phyloP scores from a whole-genome alignment of 345 rosid species.

The Salix koriyanagi region DNA sequence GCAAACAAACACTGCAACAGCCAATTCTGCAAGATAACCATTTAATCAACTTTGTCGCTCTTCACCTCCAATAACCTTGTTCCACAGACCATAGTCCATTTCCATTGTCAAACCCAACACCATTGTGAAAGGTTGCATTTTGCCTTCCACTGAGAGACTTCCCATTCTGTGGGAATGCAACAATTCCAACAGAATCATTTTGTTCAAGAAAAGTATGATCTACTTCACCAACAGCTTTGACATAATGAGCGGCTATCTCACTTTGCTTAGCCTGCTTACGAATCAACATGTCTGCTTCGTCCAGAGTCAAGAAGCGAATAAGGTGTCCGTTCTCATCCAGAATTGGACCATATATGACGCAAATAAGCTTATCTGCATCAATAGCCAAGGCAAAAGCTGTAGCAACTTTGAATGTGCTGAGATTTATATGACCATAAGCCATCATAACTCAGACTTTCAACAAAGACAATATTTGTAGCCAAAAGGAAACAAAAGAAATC shows the following conservation, averaged over 20 bases:
- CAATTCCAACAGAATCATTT: slow-evolving; percentile 42
- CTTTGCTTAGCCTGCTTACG: slow-evolving; percentile 83
- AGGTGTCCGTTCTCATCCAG: slow-evolving; percentile 75
- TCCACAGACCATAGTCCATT: slow-evolving; percentile 74
- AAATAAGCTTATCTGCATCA: slow-evolving; percentile 92
- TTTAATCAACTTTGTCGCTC: slow-evolving; percentile 68
- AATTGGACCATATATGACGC: slow-evolving; percentile 88
- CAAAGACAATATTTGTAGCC: neutral
- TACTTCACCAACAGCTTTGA: slow-evolving; percentile 69
- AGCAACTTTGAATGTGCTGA: slow-evolving; percentile 94
- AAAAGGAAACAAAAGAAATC: neutral
- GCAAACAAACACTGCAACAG: slow-evolving; percentile 95
- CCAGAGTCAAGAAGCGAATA: slow-evolving; percentile 76
- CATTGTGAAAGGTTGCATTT: slow-evolving; percentile 63
- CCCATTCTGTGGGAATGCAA: slow-evolving; percentile 38
- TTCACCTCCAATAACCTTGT: slow-evolving; percentile 93
- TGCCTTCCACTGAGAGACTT: slow-evolving; percentile 32
- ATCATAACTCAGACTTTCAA: neutral
- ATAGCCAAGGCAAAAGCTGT: slow-evolving; percentile 96
- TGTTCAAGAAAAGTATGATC: slow-evolving; percentile 32
- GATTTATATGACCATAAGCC: slow-evolving; percentile 17
- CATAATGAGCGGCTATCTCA: slow-evolving; percentile 84
- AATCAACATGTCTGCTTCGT: slow-evolving; percentile 81
- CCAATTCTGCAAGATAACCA: slow-evolving; percentile 85
- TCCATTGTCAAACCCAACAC: slow-evolving; percentile 83